Percentiles rank a stretch among this genome's conserved stretches.
Evolutionary conservation across 2,329 filamentous ascomycete genomes (phyloP).

Genomic region (Ceratocystis harringtonii): DNA sequence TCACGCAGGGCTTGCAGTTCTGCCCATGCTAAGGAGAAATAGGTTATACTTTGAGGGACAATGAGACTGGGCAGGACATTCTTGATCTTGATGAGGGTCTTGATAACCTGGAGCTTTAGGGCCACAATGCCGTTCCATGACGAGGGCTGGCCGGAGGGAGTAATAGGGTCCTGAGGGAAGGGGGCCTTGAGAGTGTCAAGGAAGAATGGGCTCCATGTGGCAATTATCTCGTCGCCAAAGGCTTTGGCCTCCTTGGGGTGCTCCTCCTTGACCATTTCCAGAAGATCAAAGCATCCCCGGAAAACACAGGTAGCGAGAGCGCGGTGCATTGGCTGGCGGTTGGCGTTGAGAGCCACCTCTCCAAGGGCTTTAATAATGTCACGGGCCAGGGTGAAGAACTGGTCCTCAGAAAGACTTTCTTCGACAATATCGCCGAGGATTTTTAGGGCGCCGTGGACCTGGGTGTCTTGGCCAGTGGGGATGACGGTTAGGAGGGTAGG

Average conservation of each 20-base stretch:
- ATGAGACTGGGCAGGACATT: slow-evolving; percentile 69
- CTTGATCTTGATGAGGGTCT: slow-evolving; percentile 81
- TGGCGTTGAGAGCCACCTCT: slow-evolving; percentile 62
- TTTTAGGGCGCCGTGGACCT: slow-evolving; percentile 77
- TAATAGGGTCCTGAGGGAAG: slow-evolving; percentile 48
- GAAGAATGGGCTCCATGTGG: slow-evolving; percentile 82
- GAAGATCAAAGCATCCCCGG: slow-evolving; percentile 77
- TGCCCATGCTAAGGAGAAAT: slow-evolving; percentile 82
- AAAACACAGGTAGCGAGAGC: slow-evolving; percentile 84
- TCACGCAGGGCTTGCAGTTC: slow-evolving; percentile 62
- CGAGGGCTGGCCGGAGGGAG: slow-evolving; percentile 39
- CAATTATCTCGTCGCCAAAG: slow-evolving; percentile 77
- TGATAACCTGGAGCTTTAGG: slow-evolving; percentile 86
- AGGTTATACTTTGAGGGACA: slow-evolving; percentile 61
- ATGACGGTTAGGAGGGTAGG: slow-evolving; percentile 66
- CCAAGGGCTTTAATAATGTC: slow-evolving; percentile 76
- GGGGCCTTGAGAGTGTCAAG: slow-evolving; percentile 58
- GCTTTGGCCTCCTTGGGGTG: slow-evolving; percentile 72
- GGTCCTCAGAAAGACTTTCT: slow-evolving; percentile 81
- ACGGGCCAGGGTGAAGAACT: slow-evolving; percentile 81
- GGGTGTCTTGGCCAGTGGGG: slow-evolving; percentile 56
- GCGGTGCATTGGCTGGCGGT: slow-evolving; percentile 58
- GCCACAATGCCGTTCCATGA: slow-evolving; percentile 69
- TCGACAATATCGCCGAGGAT: slow-evolving; percentile 84
- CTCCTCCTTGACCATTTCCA: slow-evolving; percentile 94